Evolutionary conservation across 1,284 basidiomycete species (phyloP), one percentile per base, ranked within the genome.

Genomic region (Flammula alnicola): DNA sequence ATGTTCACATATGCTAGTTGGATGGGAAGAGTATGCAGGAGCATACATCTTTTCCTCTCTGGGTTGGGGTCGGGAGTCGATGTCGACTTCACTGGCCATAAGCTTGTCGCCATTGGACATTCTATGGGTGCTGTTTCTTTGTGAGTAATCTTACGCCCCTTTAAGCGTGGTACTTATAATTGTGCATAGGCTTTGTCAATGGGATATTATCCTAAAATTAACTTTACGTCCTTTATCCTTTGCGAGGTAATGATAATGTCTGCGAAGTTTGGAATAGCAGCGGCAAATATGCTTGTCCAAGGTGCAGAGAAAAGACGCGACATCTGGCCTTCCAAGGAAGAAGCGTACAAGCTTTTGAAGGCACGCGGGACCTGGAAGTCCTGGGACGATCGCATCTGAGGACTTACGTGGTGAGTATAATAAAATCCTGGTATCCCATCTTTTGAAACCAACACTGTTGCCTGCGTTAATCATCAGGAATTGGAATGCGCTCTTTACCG

Each of bases 361-460:
- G 59, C 65, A 5, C 58, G 75, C 31, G 58, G 64, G 26, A 57
- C 69, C 3, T 78, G 73, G 70, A 71, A 74, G 60, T 49, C 56
- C 1, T 83, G 79, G 80, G 80, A 81, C 53, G 70, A 73, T 17
- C 62, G 79, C n/a, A 67, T 78, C 60, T 81, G 29, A 61, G 65
- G 23, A 53, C 68, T 17, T 81, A 69, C 55, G 68, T 77, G 5
- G 79, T 78, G 46, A 27, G 71, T 64, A 3, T 11, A 23, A 26
- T 31, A 23, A 23, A 19, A 2, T n/a, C 2, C 31, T 4, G 19
- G n/a, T 43, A 10, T 12, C 14, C 23, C 9, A 22, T 32, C 14
- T 9, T 47, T 35, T 17, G 9, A 32, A 25, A 16, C 38, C 38
- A 38, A 19, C 11, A 14, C 9, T 36, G 10, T 25, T 10, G 8